Evolutionary conservation across 164 flowering plant species (phyloP).

Genomic region (Platanus orientalis): DNA sequence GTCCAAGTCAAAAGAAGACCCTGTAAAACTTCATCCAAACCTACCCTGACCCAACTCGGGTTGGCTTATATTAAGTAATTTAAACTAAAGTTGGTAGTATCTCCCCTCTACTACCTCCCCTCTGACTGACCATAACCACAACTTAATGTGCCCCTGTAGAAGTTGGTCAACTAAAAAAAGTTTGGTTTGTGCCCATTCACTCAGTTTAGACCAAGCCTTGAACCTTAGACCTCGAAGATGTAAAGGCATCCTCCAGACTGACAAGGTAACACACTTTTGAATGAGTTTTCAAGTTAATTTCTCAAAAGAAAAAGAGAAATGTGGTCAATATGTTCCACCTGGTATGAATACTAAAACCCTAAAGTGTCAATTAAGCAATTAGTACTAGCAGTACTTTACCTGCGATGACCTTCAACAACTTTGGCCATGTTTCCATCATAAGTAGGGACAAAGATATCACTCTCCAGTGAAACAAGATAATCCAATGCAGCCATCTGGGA

Average conservation of each 20-base stretch:
- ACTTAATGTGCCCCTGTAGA: too few species aligned
- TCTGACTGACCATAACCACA: neutral
- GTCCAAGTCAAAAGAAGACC: too few species aligned
- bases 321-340: neutral
- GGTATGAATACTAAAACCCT: neutral
- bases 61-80: too few species aligned
- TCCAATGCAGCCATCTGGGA: conserved; percentile 97
- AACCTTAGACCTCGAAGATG: too few species aligned
- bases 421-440: conserved; percentile 99
- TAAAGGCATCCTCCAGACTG: too few species aligned
- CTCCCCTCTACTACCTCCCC: too few species aligned
- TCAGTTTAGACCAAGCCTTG: too few species aligned
- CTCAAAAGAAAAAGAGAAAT: too few species aligned
- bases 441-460: conserved; percentile 95
- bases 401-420: conserved; percentile 98
- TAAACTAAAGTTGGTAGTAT: too few species aligned
- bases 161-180: neutral
- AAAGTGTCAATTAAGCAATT: neutral
- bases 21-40: too few species aligned
- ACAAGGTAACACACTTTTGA: too few species aligned
- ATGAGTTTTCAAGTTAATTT: neutral
- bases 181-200: neutral
- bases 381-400: conserved; percentile 40
- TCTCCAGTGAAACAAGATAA: conserved; percentile 92
- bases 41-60: too few species aligned